Evolutionary conservation across 2,329 filamentous ascomycete genomes (phyloP), one percentile per base, ranked within the genome.

Genomic region (Diplodia corticola): DNA sequence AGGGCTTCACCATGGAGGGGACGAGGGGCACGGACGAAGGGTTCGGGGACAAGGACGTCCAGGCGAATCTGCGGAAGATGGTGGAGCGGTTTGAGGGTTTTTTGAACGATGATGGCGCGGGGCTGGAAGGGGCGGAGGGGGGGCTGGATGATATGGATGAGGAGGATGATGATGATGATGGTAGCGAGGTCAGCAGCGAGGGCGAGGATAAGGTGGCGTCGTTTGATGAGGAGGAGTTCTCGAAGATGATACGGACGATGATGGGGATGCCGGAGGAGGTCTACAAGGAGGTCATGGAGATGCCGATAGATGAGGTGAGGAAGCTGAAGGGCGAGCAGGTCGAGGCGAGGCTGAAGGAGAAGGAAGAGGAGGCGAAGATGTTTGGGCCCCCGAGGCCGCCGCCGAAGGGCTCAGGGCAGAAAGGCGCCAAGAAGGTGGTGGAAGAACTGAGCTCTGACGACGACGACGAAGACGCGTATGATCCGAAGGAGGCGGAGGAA

Each of bases 51-150:
- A 80, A 85, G 4, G 82, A 82, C 26, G 86, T 89, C 0, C 88
- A 93, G 73, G 87, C 88, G 4, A 90, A 97, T 74, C 81, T 99
- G 24, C 89, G 90, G 64, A 94, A 94, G 73, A 97, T 98, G 75
- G 95, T 99, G 0, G 90, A 91, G 54, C 87, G 92, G n/a, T 98
- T 99, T 73, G 93, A 97, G 73, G 84, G 90, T 13, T 98, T 99
- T 71, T 79, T 99, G 53, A 91, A 96, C 65, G 92, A 98, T 71
- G 91, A 96, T 12, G 85, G 85, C 53, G 92, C 93, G 0, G 93
- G 91, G 1, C 76, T 88, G 5, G 93, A 96, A 54, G 94, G 93
- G 0, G 91, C 89, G 0, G 88, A 92, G 30, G 30, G 30, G 0
- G 88, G 92, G 67, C 76, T 83, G 33, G 83, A 86, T 68, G 89